Conservation (phyloP, 2,329 filamentous ascomycete species). For the Calonectria ilicicola region DNA sequence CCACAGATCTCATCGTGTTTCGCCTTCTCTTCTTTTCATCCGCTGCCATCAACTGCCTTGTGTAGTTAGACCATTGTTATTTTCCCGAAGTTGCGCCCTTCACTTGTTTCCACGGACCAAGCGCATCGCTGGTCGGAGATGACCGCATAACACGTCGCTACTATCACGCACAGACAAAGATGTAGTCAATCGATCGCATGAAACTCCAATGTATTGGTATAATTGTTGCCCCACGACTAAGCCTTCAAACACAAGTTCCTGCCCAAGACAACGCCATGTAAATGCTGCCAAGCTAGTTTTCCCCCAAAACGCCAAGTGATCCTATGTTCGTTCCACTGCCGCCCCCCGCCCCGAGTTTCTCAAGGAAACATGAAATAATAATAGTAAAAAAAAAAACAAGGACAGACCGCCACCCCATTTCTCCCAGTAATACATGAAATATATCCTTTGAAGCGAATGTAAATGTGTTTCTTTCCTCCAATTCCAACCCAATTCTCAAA, state of each 20-base stretch:
- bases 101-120: constrained; percentile 23
- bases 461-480: constrained; percentile 27
- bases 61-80: neutral
- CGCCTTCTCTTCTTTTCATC: neutral
- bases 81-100: constrained; percentile 1
- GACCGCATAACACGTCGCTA: constrained; percentile 29
- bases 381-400: constrained; percentile 6
- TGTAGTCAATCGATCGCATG: constrained; percentile 26
- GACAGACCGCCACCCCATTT: constrained; percentile 15
- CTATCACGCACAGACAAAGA: constrained; percentile 28
- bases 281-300: constrained; percentile 26
- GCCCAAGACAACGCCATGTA: constrained; percentile 21
- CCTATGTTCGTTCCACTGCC: constrained; percentile 5
- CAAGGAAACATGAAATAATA: constrained; percentile 5
- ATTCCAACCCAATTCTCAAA: constrained; percentile 30
- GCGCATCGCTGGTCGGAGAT: constrained; percentile 28
- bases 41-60: neutral
- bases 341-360: neutral
- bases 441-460: constrained; percentile 34
- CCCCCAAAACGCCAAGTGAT: constrained; percentile 15
- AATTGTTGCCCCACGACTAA: constrained; percentile 36
- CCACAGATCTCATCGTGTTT: constrained; percentile 1
- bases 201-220: constrained; percentile 39
- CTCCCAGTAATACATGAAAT: constrained; percentile 34
- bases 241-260: constrained; percentile 16